Base-by-base conservation (phyloP, 106 monocot species). In the Dendrobium huoshanense region DNA sequence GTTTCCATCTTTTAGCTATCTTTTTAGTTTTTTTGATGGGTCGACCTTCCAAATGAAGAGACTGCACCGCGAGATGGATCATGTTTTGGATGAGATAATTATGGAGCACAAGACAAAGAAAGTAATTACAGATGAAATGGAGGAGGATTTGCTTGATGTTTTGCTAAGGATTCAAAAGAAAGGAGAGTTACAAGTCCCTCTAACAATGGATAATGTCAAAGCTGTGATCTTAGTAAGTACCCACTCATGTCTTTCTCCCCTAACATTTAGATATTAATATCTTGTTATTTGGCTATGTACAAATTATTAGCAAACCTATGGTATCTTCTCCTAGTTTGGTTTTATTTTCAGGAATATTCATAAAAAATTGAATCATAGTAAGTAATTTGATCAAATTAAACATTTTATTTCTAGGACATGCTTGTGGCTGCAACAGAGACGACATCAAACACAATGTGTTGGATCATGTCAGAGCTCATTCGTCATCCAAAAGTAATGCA, bases 391-490 rank as follows among this genome's bases (percentile, higher is more conserved):
- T 37, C 37, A 37, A 37, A 37, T 64, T 64, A 5, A 61, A 61
- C 20, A 7, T 72, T 10, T 72, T 72, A 33, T 72, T 33, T 27
- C 0, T 8, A 84, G 80, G 84, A 84, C 33, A 58, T 80, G 73
- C 70, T 84, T 40, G 58, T 51, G 20, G 80, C 75, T 22, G 79
- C 75, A 31, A 80, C 72, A 11, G 84, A 84, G 20, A 79, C 80
- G 15, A 75, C 84, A 19, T 56, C 65, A 9, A 75, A 19, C 27
- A 43, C 47, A 3, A 20, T 84, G 40, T 11, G 16, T 51, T 83
- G 83, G 83, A 70, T 78, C 8, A 83, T 83, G 67, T 70, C 83
- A 10, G 83, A 83, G 37, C 65, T 83, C 10, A 75, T 81, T 20
- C 29, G 41, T 29, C 44, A 81, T 19, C 81, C 74, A 18, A 18